Evolutionary conservation across 2,329 filamentous ascomycete genomes (phyloP).

Genomic region (Fusarium neocosmosporiellum): DNA sequence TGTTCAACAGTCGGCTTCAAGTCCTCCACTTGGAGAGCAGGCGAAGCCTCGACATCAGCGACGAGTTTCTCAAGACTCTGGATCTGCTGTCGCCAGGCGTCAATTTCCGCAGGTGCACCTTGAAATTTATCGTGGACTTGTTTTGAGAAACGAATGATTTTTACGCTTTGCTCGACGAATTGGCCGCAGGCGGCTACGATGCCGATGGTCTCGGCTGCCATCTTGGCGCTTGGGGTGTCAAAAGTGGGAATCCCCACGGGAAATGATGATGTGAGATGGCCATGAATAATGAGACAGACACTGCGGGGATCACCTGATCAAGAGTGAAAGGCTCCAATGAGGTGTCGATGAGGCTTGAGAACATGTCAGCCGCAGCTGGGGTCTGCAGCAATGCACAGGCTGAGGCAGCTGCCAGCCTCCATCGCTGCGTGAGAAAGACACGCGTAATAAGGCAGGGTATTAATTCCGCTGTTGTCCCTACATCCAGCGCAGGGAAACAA

Average conservation of each 20-base stretch:
- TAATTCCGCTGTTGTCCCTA: not conserved
- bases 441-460: not conserved
- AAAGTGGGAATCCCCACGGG: not conserved
- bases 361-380: not conserved
- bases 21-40: not conserved
- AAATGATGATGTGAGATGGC: not conserved
- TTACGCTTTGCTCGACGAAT: conserved; percentile 12
- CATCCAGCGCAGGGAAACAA: not conserved
- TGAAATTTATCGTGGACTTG: not conserved
- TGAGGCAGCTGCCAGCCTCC: not conserved
- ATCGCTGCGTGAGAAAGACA: not conserved
- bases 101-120: not conserved
- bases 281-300: not conserved
- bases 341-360: not conserved
- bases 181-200: not conserved
- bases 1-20: not conserved
- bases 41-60: not conserved
- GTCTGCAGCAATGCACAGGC: not conserved
- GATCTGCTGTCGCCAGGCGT: not conserved
- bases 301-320: not conserved
- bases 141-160: not conserved
- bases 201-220: conserved; percentile 4
- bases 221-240: not conserved
- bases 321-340: not conserved
- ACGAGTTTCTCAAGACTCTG: not conserved